phyloP scores from a whole-genome alignment of 1,139 yeast genomes.

The Nakaseomyces bracarensis region DNA sequence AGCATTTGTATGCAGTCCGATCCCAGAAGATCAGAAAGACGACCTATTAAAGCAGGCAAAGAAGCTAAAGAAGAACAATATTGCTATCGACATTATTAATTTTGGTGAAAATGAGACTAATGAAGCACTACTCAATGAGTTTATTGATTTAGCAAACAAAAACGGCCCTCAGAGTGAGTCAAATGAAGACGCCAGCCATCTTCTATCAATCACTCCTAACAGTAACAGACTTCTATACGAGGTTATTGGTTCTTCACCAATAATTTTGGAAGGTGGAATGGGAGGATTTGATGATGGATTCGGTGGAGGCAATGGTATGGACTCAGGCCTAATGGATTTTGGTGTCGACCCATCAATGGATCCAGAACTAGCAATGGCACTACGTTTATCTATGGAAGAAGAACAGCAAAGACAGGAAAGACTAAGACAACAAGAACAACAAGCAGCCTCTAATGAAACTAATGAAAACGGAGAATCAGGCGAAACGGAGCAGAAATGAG shows the following conservation, averaged over 20 bases:
- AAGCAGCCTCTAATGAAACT: slow-evolving; percentile 8
- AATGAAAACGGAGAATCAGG: neutral
- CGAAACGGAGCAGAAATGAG: neutral
- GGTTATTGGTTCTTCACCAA: slow-evolving; percentile 29
- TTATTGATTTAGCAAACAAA: slow-evolving; percentile 61
- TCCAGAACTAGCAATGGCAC: slow-evolving; percentile 93
- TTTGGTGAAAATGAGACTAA: slow-evolving; percentile 85
- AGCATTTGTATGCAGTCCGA: slow-evolving; percentile 84
- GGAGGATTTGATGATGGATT: slow-evolving; percentile 36
- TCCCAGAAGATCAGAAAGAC: slow-evolving; percentile 54
- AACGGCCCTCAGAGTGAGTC: slow-evolving; percentile 26
- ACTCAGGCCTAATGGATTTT: slow-evolving; percentile 46
- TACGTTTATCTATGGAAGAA: slow-evolving; percentile 41
- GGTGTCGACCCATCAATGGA: slow-evolving; percentile 88
- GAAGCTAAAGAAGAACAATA: slow-evolving; percentile 85
- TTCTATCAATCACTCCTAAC: slow-evolving; percentile 72
- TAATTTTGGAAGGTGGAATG: slow-evolving; percentile 32
- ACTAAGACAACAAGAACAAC: slow-evolving; percentile 26
- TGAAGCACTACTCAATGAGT: slow-evolving; percentile 71
- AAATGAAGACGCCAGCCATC: slow-evolving; percentile 67
- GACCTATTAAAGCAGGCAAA: slow-evolving; percentile 73
- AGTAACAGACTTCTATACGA: slow-evolving; percentile 46
- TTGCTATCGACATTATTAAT: slow-evolving; percentile 83
- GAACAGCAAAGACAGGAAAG: slow-evolving; percentile 38
- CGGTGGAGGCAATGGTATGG: slow-evolving; percentile 16